Evolutionary conservation across 176 grass and related monocot genomes (phyloP).

Genomic region (Hordeum marinum): DNA sequence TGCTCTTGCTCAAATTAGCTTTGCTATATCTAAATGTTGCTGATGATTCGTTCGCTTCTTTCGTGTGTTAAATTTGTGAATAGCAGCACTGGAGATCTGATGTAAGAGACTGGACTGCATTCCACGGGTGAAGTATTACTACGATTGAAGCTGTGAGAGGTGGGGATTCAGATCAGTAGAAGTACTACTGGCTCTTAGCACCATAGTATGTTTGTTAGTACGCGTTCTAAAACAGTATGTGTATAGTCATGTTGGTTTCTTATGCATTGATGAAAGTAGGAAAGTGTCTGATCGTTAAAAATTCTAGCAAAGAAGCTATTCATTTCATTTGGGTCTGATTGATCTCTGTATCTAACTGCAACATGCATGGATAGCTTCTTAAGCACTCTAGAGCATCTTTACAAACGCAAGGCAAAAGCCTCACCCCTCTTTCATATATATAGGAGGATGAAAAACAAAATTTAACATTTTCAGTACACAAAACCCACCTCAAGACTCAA

Average conservation of each 20-base stretch:
- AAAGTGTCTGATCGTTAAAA: not conserved
- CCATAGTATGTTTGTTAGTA: not conserved
- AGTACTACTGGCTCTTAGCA: not conserved
- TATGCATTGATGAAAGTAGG: not conserved
- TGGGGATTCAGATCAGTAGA: not conserved
- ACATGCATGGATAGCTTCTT: not conserved
- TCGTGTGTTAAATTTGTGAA: no score
- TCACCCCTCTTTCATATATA: no score
- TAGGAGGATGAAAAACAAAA: no score
- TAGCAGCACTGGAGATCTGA: no score
- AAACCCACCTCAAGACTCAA: not conserved
- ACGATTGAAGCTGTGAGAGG: not conserved
- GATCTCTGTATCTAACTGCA: not conserved
- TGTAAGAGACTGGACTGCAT: not conserved
- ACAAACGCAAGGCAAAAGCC: not conserved
- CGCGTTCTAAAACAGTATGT: not conserved
- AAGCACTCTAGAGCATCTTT: not conserved
- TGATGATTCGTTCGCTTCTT: no score
- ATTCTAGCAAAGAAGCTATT: not conserved
- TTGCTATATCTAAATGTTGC: no score
- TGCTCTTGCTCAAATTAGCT: no score
- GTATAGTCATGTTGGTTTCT: not conserved
- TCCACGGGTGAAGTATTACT: not conserved
- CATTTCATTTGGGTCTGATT: not conserved
- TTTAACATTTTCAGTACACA: not conserved